Evolutionary conservation across 164 flowering plant genomes (phyloP), one percentile per base, ranked within the genome.

Genomic region (Aristolochia contorta): DNA sequence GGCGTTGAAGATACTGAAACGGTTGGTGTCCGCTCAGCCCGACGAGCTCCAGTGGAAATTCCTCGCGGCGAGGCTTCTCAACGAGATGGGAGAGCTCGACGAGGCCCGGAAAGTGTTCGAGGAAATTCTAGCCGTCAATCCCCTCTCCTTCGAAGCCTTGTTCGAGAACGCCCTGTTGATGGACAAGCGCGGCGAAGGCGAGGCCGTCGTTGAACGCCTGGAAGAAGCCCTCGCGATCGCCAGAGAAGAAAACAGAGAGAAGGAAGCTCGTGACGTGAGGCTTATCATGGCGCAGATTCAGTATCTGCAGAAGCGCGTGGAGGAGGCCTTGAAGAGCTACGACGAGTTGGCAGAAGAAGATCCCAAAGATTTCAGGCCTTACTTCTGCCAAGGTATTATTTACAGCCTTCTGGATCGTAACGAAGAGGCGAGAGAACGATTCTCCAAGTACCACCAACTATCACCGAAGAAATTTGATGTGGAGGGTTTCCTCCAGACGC

Each of bases 291-390:
- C 97, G 14, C 97, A 91, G 71, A 69, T 88, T 20, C 72, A 71
- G 77, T 91, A 76, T 60, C 72, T 91, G 78, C 96, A 84, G 77
- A 86, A 81, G 82, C 75, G 84, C 47, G 78, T 83, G 16, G 96
- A 88, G 4, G 96, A 76, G 56, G 88, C 97, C 0, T 69, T 90
- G 80, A 70, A 54, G 69, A 76, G 75, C 43, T 91, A 88, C 53
- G 74, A 80, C 10, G 82, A 83, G 51, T 61, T 91, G 56, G 72
- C 66, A 0, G 75, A 60, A 27, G 96, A 91, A 72, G 96, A 91
- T 59, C 94, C 97, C 0, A 72, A 53, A 9, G 97, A 91, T 69
- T 84, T 71, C 68, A 63, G 96, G 74, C 91, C 96, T 0, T 82
- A 80, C 55, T 88, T 88, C 54, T 80, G 87, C 60, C 78, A 71